A percentile compares a stretch with the other conserved stretches of the same genome.
Conservation (phyloP, 495 filamentous ascomycete species). For the Tuber aestivum region DNA sequence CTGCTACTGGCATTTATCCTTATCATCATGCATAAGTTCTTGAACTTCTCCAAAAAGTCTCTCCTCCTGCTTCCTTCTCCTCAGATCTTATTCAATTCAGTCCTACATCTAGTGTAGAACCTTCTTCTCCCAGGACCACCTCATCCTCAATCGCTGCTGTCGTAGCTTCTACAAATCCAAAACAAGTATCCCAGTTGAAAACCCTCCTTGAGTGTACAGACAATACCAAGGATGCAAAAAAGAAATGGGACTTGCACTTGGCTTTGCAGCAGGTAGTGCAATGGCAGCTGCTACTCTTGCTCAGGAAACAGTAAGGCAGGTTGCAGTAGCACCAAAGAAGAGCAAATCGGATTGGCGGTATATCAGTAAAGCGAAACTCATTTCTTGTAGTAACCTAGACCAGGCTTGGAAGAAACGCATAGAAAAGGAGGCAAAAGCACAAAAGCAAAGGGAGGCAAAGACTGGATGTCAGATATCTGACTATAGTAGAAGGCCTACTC, state of each 20-base stretch:
- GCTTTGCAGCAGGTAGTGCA: neutral
- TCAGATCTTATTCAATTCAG: neutral
- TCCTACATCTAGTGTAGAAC: too few relatives aligned
- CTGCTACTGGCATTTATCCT: conserved; percentile 10
- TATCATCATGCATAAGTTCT: neutral
- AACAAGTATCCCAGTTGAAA: neutral
- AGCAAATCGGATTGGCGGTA: neutral
- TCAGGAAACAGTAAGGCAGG: neutral
- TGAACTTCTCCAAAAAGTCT: conserved; percentile 5
- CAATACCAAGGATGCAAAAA: neutral
- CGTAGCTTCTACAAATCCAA: neutral
- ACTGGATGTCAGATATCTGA: too few relatives aligned
- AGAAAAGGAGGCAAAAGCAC: too few relatives aligned
- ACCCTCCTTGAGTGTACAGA: neutral
- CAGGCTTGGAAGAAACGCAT: too few relatives aligned
- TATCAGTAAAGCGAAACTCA: neutral
- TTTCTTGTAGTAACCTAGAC: too few relatives aligned
- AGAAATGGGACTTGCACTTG: neutral
- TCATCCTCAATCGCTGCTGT: neutral
- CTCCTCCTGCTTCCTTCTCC: neutral
- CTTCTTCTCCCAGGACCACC: neutral
- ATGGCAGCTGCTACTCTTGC: neutral
- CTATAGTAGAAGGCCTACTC: too few relatives aligned
- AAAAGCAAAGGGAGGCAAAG: too few relatives aligned
- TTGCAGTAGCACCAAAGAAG: neutral